Evolutionary conservation across 306 rosid genomes (phyloP), one percentile per base, ranked within the genome.

Genomic region (Delonix regia): DNA sequence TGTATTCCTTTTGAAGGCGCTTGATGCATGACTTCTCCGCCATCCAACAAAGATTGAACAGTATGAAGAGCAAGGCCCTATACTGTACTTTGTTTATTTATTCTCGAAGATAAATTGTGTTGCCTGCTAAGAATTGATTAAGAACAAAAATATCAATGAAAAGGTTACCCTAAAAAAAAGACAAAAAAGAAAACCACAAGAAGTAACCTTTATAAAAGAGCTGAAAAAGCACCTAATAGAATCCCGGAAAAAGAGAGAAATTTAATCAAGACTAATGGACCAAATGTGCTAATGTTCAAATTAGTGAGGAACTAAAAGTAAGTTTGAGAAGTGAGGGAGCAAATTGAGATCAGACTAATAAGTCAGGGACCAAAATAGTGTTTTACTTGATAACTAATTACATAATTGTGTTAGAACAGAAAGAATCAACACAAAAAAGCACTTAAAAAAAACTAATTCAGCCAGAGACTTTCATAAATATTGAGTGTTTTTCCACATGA

Each of bases 1-100:
- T 91, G 71, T 90, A 96, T 87, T 96, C 99, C 89, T 91, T 96
- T 79, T 96, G 99, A 82, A 96, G 96, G 76, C 98, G 95, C 89
- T 91, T 91, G 91, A 89, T 42, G 78, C 99, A 96, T 53, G 98
- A 68, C 82, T 90, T 96, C 57, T 93, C 98, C 22, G 99, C 99
- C 99, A 96, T 96, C 82, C 66, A 85, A 80, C 80, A 21, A 79
- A 75, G 79, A 74, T 71, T 25, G 41, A 49, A 51, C 70, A 36
- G 71, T 69, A 66, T 49, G 39, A 69, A 84, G 74, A 76, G 57
- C 84, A 80, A 76, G 67, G 66, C 75, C 78, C 82, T 52, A 34
- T 0, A 63, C 70, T 19, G 62, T 38, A n/a, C 61, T 75, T 55
- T 77, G 9, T 48, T 84, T 73, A 75, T 71, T 42, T 69, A 74